phyloP scores from a whole-genome alignment of 2,329 filamentous ascomycete species.

The Ramichloridium luteum region DNA sequence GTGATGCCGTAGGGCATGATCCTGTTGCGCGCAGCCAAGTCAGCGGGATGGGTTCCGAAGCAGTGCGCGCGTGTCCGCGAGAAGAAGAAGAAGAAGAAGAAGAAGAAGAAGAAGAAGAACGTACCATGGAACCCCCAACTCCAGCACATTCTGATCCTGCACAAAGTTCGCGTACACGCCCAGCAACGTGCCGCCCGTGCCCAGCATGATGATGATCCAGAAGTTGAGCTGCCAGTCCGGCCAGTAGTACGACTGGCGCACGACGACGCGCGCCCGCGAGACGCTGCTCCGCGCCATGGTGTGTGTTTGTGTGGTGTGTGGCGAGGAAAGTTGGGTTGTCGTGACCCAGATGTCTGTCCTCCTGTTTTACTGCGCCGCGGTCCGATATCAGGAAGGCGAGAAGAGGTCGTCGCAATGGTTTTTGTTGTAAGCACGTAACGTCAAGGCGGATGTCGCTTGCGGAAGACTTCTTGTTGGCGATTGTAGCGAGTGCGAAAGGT shows the following conservation, averaged over 20 bases:
- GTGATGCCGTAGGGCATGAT: conserved; percentile 53
- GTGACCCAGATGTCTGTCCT: no score
- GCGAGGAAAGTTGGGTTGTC: no score
- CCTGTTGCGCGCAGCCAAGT: conserved; percentile 29
- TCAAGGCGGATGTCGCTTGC: no score
- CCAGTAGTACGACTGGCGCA: conserved; percentile 48
- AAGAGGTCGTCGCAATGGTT: no score
- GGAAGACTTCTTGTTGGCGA: no score
- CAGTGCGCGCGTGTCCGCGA: no score
- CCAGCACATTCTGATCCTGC: conserved; percentile 42
- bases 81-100: conserved; percentile 6
- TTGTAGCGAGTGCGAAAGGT: no score
- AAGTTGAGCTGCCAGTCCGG: conserved; percentile 52
- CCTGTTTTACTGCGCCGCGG: no score
- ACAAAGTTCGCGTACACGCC: conserved; percentile 52
- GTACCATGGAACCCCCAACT: conserved; percentile 49
- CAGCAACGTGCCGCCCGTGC: conserved; percentile 43
- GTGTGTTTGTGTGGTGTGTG: no score
- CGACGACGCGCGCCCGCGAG: conserved; percentile 23
- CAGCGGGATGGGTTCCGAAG: not conserved
- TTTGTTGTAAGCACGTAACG: no score
- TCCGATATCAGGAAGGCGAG: no score
- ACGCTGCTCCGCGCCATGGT: conserved; percentile 21
- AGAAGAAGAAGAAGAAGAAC: conserved; percentile 11
- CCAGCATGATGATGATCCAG: conserved; percentile 52